Base-by-base conservation (phyloP, 108 stramenopile genomes). In the Hondaea fermentalgiana region DNA sequence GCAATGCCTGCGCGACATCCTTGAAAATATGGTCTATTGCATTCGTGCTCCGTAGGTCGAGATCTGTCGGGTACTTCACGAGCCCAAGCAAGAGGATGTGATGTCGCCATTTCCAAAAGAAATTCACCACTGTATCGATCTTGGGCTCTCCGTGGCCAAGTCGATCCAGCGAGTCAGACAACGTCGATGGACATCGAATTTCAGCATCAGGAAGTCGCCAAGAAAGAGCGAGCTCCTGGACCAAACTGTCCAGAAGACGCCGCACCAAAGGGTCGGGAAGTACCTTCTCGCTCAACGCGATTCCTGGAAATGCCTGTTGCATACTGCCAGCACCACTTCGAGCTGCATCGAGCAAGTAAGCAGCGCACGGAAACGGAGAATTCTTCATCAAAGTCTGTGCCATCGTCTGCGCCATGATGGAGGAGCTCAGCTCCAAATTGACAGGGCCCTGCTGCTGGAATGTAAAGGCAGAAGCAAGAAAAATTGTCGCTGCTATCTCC, bases 391-490 rank as follows among this genome's bases (percentile, higher is more conserved):
- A 10, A 0, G 76, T 35, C 19, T 23, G 76, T 23, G 76, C 76
- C 12, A 83, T 55, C 5, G 76, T 53, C 51, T 83, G 76, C 0
- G 76, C 76, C 76, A 83, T 83, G 19, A 83, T 83, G 19, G 76
- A 83, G 76, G 76, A 83, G 76, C 76, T 83, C 76, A 21, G 76
- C 76, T 83, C 76, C 3, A 23, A 12, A 23, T 83, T 83, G 76
- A 83, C 23, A 35, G 17, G 12, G 51, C 76, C 76, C 6, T 35
- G 76, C 51, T 83, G 76, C 76, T 83, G 76, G 4, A 83, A 83
- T 12, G 6, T 47, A 35, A 83, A 83, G 45, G 76, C 6, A 12
- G 76, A 83, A 3, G 76, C 76, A 35, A 6, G 19, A 1, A 83
- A 83, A 23, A 83, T 83, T 55, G 76, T 45, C 17, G 17, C 17